phyloP scores from a whole-genome alignment of 148 eudicot species.

The Selenicereus undatus region DNA sequence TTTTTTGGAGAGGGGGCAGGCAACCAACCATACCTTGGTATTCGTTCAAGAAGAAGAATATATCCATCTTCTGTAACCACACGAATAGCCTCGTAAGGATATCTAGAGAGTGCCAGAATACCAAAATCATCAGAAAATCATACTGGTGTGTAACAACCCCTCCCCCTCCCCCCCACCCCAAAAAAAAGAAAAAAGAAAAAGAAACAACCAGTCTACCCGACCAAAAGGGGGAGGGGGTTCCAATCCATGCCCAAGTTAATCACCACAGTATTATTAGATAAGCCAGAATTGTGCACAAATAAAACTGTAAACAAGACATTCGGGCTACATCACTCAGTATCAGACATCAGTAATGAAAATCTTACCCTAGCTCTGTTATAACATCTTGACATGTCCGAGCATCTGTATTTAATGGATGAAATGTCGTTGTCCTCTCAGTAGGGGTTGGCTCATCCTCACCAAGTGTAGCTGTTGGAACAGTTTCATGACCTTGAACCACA shows the following conservation, averaged over 20 bases:
- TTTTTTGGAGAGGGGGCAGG: background rate
- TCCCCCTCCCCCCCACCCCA: background rate
- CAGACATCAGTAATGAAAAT: background rate
- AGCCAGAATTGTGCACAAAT: background rate
- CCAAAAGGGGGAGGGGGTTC: background rate
- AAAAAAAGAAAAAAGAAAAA: background rate
- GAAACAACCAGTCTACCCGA: background rate
- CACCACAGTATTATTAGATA: background rate
- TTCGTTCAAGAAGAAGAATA: constrained; percentile 87
- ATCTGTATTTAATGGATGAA: constrained; percentile 74
- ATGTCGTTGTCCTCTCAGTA: constrained; percentile 49
- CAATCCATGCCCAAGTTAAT: background rate
- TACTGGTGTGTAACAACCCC: background rate
- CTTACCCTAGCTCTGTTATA: constrained; percentile 95
- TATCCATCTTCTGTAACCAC: constrained; percentile 95
- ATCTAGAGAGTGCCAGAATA: constrained; percentile 39
- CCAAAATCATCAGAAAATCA: background rate
- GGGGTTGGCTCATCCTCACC: constrained; percentile 64
- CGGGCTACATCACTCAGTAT: background rate
- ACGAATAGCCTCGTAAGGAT: constrained; percentile 94
- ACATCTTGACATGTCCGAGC: constrained; percentile 96
- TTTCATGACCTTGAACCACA: constrained; percentile 29
- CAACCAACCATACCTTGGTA: constrained; percentile 61
- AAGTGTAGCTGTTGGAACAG: constrained; percentile 52
- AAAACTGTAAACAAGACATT: background rate